Evolutionary conservation across 306 rosid genomes (phyloP).

Genomic region (Myrica gale): DNA sequence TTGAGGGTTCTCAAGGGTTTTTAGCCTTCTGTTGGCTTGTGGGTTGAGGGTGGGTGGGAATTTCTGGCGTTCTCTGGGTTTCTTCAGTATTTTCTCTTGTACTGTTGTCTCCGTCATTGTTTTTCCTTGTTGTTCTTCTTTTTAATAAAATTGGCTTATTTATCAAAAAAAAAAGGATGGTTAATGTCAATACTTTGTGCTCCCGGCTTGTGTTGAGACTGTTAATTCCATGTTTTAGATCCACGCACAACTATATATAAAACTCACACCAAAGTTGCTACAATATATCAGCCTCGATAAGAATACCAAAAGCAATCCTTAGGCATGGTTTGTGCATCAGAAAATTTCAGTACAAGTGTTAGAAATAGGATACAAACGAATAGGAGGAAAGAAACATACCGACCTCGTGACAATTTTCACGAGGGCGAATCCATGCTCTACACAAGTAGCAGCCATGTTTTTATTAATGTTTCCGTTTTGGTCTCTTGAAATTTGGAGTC

Average conservation of each 20-base stretch:
- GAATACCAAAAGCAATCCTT: background rate
- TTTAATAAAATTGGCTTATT: too few species aligned
- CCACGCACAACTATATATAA: background rate
- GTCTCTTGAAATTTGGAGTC: conserved; percentile 68
- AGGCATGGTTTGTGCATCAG: background rate
- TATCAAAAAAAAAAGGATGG: too few species aligned
- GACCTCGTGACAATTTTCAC: conserved; percentile 29
- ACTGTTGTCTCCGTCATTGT: too few species aligned
- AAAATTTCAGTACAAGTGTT: background rate
- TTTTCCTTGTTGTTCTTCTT: too few species aligned
- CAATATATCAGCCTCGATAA: background rate
- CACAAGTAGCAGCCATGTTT: conserved; percentile 12
- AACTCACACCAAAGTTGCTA: background rate
- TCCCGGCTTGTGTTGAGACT: too few species aligned
- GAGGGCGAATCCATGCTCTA: conserved; percentile 6
- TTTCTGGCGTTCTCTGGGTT: too few species aligned
- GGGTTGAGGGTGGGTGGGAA: too few species aligned
- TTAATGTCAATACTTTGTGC: too few species aligned
- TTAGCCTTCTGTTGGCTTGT: too few species aligned
- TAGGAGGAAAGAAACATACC: conserved; percentile 17
- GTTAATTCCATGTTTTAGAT: too few species aligned
- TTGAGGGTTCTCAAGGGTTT: too few species aligned
- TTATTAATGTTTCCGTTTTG: conserved; percentile 56
- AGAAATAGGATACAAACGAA: background rate
- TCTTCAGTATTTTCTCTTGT: too few species aligned